phyloP scores from a whole-genome alignment of 164 flowering plant genomes.

The Buxus sempervirens region DNA sequence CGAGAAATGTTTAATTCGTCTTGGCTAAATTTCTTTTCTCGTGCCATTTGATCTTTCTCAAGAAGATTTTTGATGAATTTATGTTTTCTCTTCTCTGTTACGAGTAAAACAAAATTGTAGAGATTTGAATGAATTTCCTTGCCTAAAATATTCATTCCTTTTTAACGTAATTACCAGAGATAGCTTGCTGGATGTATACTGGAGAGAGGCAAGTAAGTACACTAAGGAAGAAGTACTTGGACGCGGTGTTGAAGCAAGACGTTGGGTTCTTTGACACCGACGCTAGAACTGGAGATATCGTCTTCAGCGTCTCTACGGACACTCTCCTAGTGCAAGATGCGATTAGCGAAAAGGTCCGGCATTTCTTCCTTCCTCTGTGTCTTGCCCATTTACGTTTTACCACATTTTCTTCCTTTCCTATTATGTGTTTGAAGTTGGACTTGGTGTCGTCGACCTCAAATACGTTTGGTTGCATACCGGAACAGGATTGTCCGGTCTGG shows the following conservation, averaged over 20 bases:
- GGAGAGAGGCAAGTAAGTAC: slow-evolving; percentile 91
- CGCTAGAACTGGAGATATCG: slow-evolving; percentile 95
- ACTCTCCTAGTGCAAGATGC: slow-evolving; percentile 99
- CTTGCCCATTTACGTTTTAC: neutral
- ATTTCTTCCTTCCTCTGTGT: neutral
- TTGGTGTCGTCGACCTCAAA: too few relatives aligned
- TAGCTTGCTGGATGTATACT: slow-evolving; percentile 97
- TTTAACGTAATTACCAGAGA: slow-evolving; percentile 41
- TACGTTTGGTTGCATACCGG: too few relatives aligned
- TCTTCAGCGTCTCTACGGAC: slow-evolving; percentile 93
- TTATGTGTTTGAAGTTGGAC: too few relatives aligned
- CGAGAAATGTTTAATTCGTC: neutral
- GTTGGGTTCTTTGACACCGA: slow-evolving; percentile 98
- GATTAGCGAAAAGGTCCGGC: slow-evolving; percentile 92
- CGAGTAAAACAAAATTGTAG: neutral
- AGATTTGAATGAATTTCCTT: neutral
- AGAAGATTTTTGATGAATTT: too few relatives aligned
- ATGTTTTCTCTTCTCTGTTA: too few relatives aligned
- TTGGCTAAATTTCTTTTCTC: neutral
- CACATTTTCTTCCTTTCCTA: neutral
- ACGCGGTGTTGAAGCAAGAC: slow-evolving; percentile 90
- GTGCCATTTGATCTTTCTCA: neutral
- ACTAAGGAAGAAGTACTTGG: slow-evolving; percentile 82
- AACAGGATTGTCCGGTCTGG: neutral
- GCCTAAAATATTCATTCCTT: neutral